Conservation (phyloP, 1,284 basidiomycete species). For the Sutorius eximius region DNA sequence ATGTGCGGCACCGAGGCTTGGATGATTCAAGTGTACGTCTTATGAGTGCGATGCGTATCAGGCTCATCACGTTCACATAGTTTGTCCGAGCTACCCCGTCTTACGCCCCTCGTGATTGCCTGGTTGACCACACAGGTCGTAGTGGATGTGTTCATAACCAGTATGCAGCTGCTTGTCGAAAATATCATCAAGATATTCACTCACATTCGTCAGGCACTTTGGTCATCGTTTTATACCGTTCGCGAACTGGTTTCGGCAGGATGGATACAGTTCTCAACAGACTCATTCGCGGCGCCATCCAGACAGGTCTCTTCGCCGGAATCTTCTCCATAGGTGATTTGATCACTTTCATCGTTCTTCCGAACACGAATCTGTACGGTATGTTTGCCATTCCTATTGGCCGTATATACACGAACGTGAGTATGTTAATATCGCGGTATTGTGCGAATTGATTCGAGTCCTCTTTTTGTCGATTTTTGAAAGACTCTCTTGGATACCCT, state of each 20-base stretch:
- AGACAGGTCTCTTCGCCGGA: constrained; percentile 45
- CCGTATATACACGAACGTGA: constrained; percentile 36
- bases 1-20: constrained; percentile 40
- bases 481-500: constrained; percentile 21
- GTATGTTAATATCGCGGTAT: constrained; percentile 2
- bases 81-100: constrained; percentile 25
- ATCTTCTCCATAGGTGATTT: constrained; percentile 46
- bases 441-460: background rate
- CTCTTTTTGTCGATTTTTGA: background rate
- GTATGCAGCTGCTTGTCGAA: constrained; percentile 23
- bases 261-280: constrained; percentile 47
- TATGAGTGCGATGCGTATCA: background rate
- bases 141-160: constrained; percentile 41
- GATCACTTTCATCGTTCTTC: constrained; percentile 38
- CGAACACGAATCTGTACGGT: constrained; percentile 27
- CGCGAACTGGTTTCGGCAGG: constrained; percentile 43
- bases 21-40: constrained; percentile 39
- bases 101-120: constrained; percentile 32
- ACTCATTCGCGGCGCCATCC: constrained; percentile 47
- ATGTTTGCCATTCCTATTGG: constrained; percentile 35
- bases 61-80: constrained; percentile 15
- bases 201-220: constrained; percentile 28
- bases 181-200: background rate
- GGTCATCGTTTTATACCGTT: constrained; percentile 37
- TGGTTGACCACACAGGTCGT: constrained; percentile 45